phyloP scores from a whole-genome alignment of 2,329 filamentous ascomycete genomes.

The Fusarium pseudocircinatum region DNA sequence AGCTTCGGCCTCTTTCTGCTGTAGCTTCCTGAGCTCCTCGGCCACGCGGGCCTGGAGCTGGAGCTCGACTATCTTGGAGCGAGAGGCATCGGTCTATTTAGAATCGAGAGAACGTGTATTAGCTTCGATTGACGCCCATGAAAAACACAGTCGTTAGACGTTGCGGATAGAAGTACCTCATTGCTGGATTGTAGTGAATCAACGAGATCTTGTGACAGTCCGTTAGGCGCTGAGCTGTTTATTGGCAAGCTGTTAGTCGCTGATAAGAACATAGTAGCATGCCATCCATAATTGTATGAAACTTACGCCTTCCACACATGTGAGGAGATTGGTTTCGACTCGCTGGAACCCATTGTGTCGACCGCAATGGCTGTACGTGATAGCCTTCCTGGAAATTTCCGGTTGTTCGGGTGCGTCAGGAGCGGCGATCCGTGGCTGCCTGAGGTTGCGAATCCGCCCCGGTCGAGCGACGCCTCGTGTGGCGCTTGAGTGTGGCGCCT shows the following conservation, averaged over 20 bases:
- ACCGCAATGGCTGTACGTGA: slow-evolving; percentile 50
- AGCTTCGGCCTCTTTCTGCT: slow-evolving; percentile 73
- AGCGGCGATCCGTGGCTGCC: slow-evolving; percentile 43
- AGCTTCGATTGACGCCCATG: slow-evolving; percentile 6
- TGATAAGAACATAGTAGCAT: background rate
- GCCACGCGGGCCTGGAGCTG: slow-evolving; percentile 89
- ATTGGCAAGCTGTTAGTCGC: slow-evolving; percentile 40
- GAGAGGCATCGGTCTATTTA: slow-evolving; percentile 84
- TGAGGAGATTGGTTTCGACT: slow-evolving; percentile 61
- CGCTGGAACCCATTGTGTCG: slow-evolving; percentile 65
- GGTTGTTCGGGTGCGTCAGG: slow-evolving; percentile 49
- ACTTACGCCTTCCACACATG: slow-evolving; percentile 67
- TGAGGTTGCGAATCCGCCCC: slow-evolving; percentile 40
- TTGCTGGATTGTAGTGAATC: slow-evolving; percentile 84
- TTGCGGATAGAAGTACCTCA: slow-evolving; percentile 70
- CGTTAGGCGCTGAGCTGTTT: slow-evolving; percentile 57
- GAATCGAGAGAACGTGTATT: slow-evolving; percentile 5
- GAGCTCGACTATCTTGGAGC: slow-evolving; percentile 83
- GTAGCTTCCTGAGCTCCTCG: slow-evolving; percentile 83
- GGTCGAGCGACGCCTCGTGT: slow-evolving; percentile 23
- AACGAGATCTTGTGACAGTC: slow-evolving; percentile 81
- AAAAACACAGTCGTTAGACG: background rate
- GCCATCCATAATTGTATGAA: background rate
- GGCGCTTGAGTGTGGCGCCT: slow-evolving; percentile 29
- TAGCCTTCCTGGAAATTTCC: slow-evolving; percentile 48